phyloP scores from a whole-genome alignment of 306 rosid genomes.

The Ceratonia siliqua region DNA sequence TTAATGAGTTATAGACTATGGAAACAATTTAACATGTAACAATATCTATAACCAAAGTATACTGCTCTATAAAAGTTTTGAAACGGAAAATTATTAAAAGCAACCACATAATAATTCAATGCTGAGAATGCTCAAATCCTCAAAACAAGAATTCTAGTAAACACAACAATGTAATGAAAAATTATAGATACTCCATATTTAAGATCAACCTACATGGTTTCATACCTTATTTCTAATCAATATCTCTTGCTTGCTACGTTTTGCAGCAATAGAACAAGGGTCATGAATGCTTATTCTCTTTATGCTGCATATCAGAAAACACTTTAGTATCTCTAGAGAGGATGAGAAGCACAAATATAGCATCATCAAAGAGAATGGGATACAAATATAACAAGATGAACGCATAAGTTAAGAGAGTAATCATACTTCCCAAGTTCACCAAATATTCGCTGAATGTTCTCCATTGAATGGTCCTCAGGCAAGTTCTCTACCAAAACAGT shows the following conservation, averaged over 20 bases:
- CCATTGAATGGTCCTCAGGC: slow-evolving; percentile 84
- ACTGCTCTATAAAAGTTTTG: no score
- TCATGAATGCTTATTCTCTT: slow-evolving; percentile 59
- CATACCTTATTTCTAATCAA: slow-evolving; percentile 69
- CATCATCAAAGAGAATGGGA: slow-evolving; percentile 11
- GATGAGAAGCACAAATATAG: no score
- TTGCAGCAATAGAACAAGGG: slow-evolving; percentile 56
- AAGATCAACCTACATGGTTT: slow-evolving; percentile 5
- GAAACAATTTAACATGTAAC: slow-evolving; percentile 14
- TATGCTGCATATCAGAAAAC: slow-evolving; percentile 57
- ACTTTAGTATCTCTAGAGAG: slow-evolving; percentile 11
- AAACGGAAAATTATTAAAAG: no score
- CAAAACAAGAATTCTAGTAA: slow-evolving; percentile 22
- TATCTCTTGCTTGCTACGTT: slow-evolving; percentile 56
- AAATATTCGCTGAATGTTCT: slow-evolving; percentile 72
- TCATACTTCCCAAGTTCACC: slow-evolving; percentile 85
- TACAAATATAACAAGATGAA: no score
- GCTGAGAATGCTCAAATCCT: slow-evolving; percentile 2
- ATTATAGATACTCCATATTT: slow-evolving; percentile 9
- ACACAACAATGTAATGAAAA: slow-evolving; percentile 6
- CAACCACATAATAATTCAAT: no score
- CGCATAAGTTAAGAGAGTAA: background rate
- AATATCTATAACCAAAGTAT: no score
- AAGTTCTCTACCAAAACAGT: slow-evolving; percentile 95
- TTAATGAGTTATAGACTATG: no score